Conservation (phyloP, 331 rosid genomes). For the Quercus phellos region DNA sequence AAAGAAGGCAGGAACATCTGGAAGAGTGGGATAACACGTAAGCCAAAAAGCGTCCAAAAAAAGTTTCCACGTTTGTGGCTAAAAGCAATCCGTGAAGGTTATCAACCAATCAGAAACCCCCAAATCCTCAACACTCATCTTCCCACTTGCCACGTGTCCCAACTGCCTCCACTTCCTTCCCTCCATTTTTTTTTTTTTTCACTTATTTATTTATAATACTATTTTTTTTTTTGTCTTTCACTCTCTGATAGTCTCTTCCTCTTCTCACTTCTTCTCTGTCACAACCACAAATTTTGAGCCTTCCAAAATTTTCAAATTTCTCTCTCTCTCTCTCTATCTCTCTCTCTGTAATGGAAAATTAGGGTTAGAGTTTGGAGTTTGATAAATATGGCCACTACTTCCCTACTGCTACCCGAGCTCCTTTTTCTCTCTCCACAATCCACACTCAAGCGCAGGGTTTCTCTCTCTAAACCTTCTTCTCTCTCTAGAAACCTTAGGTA, state of each 20-base stretch:
- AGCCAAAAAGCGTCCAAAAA: slow-evolving; percentile 28
- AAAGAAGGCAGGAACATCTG: background rate
- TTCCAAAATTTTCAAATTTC: background rate
- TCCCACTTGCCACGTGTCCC: slow-evolving; percentile 58
- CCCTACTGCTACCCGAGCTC: slow-evolving; percentile 52
- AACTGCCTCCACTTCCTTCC: slow-evolving; percentile 50
- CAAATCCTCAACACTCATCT: slow-evolving; percentile 39
- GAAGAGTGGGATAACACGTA: slow-evolving; percentile 12
- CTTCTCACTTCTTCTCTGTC: background rate
- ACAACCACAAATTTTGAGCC: background rate
- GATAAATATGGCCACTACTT: slow-evolving; percentile 54
- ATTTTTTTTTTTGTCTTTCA: slow-evolving; percentile 18
- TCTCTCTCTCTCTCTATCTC: background rate
- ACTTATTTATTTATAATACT: background rate
- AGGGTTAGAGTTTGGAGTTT: slow-evolving; percentile 28
- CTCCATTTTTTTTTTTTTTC: background rate
- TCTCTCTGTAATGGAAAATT: slow-evolving; percentile 29
- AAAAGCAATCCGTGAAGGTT: slow-evolving; percentile 11
- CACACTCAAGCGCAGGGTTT: slow-evolving; percentile 38
- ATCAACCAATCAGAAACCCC: slow-evolving; percentile 41
- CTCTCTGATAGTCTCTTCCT: background rate
- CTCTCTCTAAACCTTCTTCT: slow-evolving; percentile 24
- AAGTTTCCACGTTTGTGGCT: slow-evolving; percentile 20
- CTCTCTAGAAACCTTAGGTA: slow-evolving; percentile 7
- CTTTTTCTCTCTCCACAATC: slow-evolving; percentile 48